Evolutionary conservation across 1,139 yeast genomes (phyloP).

Genomic region (Kodamaea sp.): DNA sequence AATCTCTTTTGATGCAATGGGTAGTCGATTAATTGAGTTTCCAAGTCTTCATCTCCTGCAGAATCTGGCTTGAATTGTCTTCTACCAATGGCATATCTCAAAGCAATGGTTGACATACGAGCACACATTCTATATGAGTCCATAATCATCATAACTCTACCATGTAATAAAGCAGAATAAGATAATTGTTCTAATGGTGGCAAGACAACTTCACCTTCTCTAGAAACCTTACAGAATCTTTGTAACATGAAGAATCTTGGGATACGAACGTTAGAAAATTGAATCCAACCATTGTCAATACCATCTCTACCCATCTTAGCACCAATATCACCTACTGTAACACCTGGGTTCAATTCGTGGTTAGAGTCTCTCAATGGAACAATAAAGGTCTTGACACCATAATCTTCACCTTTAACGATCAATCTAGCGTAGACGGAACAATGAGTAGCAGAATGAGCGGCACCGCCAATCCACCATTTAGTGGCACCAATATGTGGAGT

Average conservation of each 20-base stretch:
- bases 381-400: slow-evolving; percentile 48
- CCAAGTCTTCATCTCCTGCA: slow-evolving; percentile 16
- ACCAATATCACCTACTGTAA: slow-evolving; percentile 46
- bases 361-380: slow-evolving; percentile 46
- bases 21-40: slow-evolving; percentile 42
- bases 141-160: slow-evolving; percentile 44
- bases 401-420: slow-evolving; percentile 42
- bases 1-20: slow-evolving; percentile 48
- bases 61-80: slow-evolving; percentile 38
- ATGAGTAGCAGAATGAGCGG: slow-evolving; percentile 50
- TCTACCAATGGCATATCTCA: slow-evolving; percentile 45
- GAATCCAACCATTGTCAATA: slow-evolving; percentile 51
- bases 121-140: slow-evolving; percentile 44
- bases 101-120: slow-evolving; percentile 41
- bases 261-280: slow-evolving; percentile 42
- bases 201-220: slow-evolving; percentile 38
- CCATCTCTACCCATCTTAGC: slow-evolving; percentile 51
- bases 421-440: slow-evolving; percentile 42
- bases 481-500: slow-evolving; percentile 51
- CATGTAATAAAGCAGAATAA: slow-evolving; percentile 44
- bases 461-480: slow-evolving; percentile 54
- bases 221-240: slow-evolving; percentile 43
- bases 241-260: slow-evolving; percentile 49
- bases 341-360: slow-evolving; percentile 44
- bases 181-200: slow-evolving; percentile 49